A percentile compares a stretch with the other conserved stretches of the same genome.
Evolutionary conservation across 1,139 yeast species (phyloP).

Genomic region (Saccharomycopsis crataegensis): DNA sequence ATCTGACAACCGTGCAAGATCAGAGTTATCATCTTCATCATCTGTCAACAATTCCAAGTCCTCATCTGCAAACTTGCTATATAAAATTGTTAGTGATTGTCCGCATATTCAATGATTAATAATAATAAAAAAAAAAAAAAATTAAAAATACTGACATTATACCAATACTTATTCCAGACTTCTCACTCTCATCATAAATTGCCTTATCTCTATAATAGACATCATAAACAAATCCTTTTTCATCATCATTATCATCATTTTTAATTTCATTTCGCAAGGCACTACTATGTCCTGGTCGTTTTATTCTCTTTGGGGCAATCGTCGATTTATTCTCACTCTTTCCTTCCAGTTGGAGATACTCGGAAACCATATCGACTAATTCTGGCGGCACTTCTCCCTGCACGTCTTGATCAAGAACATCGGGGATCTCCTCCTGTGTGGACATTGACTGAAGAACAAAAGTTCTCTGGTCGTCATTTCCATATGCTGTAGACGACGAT

Average conservation of each 20-base stretch:
- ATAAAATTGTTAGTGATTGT: conserved; percentile 25
- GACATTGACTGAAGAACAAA: neutral
- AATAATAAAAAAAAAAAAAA: neutral
- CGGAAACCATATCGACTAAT: conserved; percentile 59
- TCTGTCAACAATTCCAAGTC: conserved; percentile 49
- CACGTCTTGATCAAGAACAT: conserved; percentile 18
- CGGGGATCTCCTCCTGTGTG: neutral
- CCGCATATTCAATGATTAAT: neutral
- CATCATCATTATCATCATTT: conserved; percentile 17
- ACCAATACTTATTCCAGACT: conserved; percentile 54
- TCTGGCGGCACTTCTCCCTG: conserved; percentile 52
- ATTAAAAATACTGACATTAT: neutral
- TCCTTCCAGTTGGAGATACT: conserved; percentile 37
- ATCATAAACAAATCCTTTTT: conserved; percentile 83
- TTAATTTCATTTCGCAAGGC: neutral
- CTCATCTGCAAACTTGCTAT: conserved; percentile 52
- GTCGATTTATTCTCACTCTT: conserved; percentile 4
- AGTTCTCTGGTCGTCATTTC: conserved; percentile 9
- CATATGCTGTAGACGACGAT: neutral
- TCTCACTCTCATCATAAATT: conserved; percentile 38
- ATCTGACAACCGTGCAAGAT: conserved; percentile 33
- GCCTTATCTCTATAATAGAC: conserved; percentile 59
- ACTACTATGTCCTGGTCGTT: neutral
- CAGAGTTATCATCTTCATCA: conserved; percentile 34
- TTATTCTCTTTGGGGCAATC: conserved; percentile 9